Evolutionary conservation across 208 protist genomes (phyloP), one percentile per base, ranked within the genome.

Genomic region (Trypanosoma grayi): DNA sequence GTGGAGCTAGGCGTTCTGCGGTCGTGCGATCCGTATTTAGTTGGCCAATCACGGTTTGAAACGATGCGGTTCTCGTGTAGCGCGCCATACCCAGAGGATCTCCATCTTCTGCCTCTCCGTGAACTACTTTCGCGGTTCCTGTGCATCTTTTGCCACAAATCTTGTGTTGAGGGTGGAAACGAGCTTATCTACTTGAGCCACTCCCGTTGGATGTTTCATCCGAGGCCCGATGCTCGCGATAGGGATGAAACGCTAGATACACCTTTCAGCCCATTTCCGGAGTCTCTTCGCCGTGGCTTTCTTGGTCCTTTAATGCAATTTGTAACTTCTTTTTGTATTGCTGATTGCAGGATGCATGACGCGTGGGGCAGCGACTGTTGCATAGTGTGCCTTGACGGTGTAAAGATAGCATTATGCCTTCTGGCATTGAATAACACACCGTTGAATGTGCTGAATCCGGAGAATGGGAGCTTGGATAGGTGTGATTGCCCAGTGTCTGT

Each of bases 121-220:
- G 65, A 71, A 25, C 16, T 45, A 22, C 34, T 64, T 33, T 64
- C 56, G 24, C 55, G 65, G 16, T 63, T 71, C 37, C 11, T 65
- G 14, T 71, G 65, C 36, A 55, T 71, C 20, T 71, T 65, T 43
- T 71, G 65, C 16, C 54, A 61, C 47, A n/a, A 57, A 37, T 56
- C 65, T 11, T 61, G 54, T 39, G 36, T 65, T 39, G 65, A 71
- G 30, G 65, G 65, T 43, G 57, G 55, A 18, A 71, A 71, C 41
- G 65, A 71, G 33, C 56, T 71, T 8, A 71, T 71, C 25, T 71
- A 71, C 40, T 41, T 71, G 24, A 65, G 55, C 43, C 65, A 71
- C 37, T 71, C 65, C 13, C 65, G 65, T 5, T 71, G 65, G 65
- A 16, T 34, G 3, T 71, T 71, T 63, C 16, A n/a, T 11, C 46